phyloP scores from a whole-genome alignment of 2,329 filamentous ascomycete genomes.

The Penicillium polonicum region DNA sequence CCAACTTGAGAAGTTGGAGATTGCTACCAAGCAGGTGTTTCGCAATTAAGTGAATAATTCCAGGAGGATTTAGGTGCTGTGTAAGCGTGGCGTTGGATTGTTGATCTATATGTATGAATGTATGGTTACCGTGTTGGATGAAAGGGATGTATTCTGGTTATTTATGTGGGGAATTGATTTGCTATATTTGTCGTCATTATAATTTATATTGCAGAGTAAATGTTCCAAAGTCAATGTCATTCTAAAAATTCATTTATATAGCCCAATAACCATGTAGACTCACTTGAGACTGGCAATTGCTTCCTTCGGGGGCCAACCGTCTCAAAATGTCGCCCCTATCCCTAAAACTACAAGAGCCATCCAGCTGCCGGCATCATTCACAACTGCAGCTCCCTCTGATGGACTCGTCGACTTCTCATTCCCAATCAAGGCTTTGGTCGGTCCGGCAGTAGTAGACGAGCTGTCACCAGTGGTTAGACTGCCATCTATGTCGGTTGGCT shows the following conservation, averaged over 20 bases:
- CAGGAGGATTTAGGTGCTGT: neutral
- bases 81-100: neutral
- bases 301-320: neutral
- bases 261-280: too few species aligned
- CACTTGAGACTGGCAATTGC: neutral
- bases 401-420: slow-evolving; percentile 12
- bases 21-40: slow-evolving; percentile 26
- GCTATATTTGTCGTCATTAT: neutral
- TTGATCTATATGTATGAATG: neutral
- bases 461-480: neutral
- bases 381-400: slow-evolving; percentile 17
- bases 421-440: slow-evolving; percentile 2
- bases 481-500: slow-evolving; percentile 1
- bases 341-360: slow-evolving; percentile 17
- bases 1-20: slow-evolving; percentile 30
- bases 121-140: neutral
- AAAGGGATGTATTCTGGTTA: slow-evolving; percentile 13
- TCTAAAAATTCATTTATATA: neutral
- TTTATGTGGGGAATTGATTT: neutral
- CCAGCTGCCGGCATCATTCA: slow-evolving; percentile 15
- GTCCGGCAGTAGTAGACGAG: neutral
- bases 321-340: slow-evolving; percentile 13
- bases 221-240: neutral
- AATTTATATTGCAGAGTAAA: neutral
- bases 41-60: slow-evolving; percentile 5